Evolutionary conservation across 1,284 basidiomycete genomes (phyloP).

Genomic region (Leccinum fallax): DNA sequence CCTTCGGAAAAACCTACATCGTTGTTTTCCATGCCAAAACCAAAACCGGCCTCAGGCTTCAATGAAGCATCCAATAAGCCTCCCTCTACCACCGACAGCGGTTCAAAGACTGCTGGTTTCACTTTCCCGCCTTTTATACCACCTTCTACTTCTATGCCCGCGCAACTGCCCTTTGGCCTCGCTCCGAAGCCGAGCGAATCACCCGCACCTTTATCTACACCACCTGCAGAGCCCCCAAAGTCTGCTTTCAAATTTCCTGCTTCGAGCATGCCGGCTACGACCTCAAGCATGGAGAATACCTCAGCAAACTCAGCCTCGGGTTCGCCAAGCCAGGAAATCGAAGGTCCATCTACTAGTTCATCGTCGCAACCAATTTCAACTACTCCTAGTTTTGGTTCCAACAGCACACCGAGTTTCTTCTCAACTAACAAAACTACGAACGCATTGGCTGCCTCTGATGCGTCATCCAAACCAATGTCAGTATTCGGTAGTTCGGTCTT

Average conservation of each 20-base stretch:
- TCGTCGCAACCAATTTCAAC: slow-evolving; percentile 14
- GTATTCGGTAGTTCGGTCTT: slow-evolving; percentile 33
- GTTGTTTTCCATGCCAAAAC: slow-evolving; percentile 43
- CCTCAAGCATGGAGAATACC: slow-evolving; percentile 7
- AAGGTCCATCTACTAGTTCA: slow-evolving; percentile 6
- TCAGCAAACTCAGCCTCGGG: slow-evolving; percentile 6
- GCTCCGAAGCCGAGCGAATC: slow-evolving; percentile 25
- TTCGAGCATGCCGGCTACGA: slow-evolving; percentile 10
- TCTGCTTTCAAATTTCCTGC: slow-evolving; percentile 20
- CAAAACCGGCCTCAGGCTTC: slow-evolving; percentile 28
- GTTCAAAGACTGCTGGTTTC: slow-evolving; percentile 22
- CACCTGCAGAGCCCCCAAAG: slow-evolving; percentile 21
- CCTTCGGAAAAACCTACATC: slow-evolving; percentile 26
- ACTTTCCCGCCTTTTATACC: slow-evolving; percentile 27
- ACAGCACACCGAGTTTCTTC: slow-evolving; percentile 28
- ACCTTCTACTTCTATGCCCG: slow-evolving; percentile 19
- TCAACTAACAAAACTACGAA: slow-evolving; percentile 19
- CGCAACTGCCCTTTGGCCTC: slow-evolving; percentile 19
- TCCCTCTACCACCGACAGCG: slow-evolving; percentile 17
- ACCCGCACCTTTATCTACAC: slow-evolving; percentile 10
- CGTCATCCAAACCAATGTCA: slow-evolving; percentile 23
- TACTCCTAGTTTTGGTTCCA: slow-evolving; percentile 20
- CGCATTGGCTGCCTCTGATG: slow-evolving; percentile 23
- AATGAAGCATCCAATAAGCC: slow-evolving; percentile 8
- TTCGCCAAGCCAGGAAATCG: slow-evolving; percentile 12